A percentile compares a stretch with the other conserved stretches of the same genome.
These are phyloP conservation scores for Aspergillus tubingensis DNA, from an alignment of 2,329 filamentous ascomycete species.

Conservation along the genomic window DNA sequence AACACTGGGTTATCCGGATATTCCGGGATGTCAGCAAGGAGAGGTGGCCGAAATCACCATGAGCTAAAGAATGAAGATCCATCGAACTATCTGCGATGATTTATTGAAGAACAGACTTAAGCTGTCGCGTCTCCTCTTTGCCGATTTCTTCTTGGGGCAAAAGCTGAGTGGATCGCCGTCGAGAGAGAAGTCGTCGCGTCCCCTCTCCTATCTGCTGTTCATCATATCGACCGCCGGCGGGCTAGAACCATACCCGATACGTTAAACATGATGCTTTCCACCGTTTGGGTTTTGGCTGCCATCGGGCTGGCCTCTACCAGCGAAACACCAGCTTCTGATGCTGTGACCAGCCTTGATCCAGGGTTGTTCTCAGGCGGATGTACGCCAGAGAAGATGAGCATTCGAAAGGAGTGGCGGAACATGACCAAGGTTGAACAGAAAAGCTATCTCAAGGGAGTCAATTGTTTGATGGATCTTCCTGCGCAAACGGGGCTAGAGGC, in stretches of 20 bases:
- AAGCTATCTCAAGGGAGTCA: not conserved
- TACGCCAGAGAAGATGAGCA: not conserved
- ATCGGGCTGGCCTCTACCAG: not conserved
- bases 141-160: not conserved
- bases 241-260: not conserved
- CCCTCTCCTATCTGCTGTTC: not conserved
- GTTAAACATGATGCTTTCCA: not conserved
- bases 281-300: not conserved
- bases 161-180: too few relatives aligned
- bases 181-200: not conserved
- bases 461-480: not conserved
- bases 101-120: not conserved
- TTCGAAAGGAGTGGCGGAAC: slow-evolving; percentile 1
- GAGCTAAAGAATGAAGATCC: too few relatives aligned
- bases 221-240: too few relatives aligned
- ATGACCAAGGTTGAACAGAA: not conserved
- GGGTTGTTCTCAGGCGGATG: not conserved
- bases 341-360: not conserved
- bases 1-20: too few relatives aligned
- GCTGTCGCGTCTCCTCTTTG: not conserved
- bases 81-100: not conserved
- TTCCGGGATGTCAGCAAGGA: too few relatives aligned
- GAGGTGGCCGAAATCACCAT: too few relatives aligned
- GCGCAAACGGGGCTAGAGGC: not conserved
- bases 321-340: not conserved